These are phyloP conservation scores for Alnus glutinosa DNA, from an alignment of 306 rosid species.

Conservation along the genomic window DNA sequence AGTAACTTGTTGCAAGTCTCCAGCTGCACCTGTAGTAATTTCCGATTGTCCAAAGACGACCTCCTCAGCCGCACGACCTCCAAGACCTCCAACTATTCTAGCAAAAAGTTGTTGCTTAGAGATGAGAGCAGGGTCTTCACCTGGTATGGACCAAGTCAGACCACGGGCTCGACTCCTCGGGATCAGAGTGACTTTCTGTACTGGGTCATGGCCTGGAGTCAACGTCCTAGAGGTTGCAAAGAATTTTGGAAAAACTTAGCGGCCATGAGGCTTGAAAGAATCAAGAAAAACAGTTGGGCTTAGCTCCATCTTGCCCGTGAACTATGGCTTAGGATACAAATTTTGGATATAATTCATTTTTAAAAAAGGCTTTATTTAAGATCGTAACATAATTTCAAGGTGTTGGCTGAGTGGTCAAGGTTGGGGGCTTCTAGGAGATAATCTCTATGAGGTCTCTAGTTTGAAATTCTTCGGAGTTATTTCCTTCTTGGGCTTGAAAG, in stretches of 20 bases:
- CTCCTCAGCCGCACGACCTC: constrained; percentile 84
- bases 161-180: constrained; percentile 79
- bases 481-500: no score
- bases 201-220: constrained; percentile 70
- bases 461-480: no score
- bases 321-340: no score
- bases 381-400: no score
- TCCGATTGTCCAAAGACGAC: constrained; percentile 75
- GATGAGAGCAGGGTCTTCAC: constrained; percentile 62
- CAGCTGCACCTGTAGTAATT: constrained; percentile 75
- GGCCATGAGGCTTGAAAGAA: not conserved
- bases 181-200: constrained; percentile 70
- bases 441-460: no score
- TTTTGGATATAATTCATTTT: no score
- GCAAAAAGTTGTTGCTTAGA: constrained; percentile 71
- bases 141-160: constrained; percentile 73
- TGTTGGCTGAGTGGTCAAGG: no score
- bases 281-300: no score
- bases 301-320: no score
- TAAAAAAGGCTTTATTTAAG: no score
- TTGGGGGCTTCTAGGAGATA: no score
- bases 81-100: constrained; percentile 73
- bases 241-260: constrained; percentile 6
- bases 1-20: constrained; percentile 71
- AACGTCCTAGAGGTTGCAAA: constrained; percentile 44